Evolutionary conservation across 495 filamentous ascomycete genomes (phyloP), one percentile per base, ranked within the genome.

Genomic region (Mytilinidion resinicola): DNA sequence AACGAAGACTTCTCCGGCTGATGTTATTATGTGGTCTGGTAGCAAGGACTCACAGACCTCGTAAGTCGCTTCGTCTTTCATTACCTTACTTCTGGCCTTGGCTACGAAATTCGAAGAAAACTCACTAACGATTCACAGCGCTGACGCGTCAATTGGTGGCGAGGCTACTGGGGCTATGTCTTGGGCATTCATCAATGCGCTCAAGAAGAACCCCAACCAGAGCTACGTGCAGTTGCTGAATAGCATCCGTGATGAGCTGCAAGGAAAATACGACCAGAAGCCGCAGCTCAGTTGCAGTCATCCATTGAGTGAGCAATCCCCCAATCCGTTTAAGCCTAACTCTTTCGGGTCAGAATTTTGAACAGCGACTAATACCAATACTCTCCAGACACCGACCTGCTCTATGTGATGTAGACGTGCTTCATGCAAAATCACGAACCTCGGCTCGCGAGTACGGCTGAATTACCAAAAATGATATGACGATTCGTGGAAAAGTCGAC

Each of bases 131-230:
- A 2, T 9, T 49, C 47, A 4, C 38, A 86, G 83, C 59, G 75
- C 78, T 64, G 84, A 87, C 67, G 81, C 79, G 14, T 73, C 77
- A 47, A 85, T 85, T 54, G 82, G 79, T 12, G 88, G 91, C 48
- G 83, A 96, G 69, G 93, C 93, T 15, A 96, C 93, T 0, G 93
- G 93, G 37, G 93, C 93, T 70, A 96, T 98, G 92, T 95, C 90
- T 7, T 96, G 89, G 84, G 93, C 93, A 7, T 98, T 98, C 71
- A 91, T 98, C 70, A 85, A 79, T 5, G 87, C 91, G 39, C 80
- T 98, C 53, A 91, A 92, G 78, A 96, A 96, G 80, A 96, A 96
- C 65, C 93, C 93, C 2, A 90, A 96, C 70, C 93, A 97, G 79
- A 96, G 91, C 76, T 97, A 97, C 68, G 89, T 97, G 54, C 88